phyloP scores from a whole-genome alignment of 169 alveolate species.

The Eimeria brunetti region DNA sequence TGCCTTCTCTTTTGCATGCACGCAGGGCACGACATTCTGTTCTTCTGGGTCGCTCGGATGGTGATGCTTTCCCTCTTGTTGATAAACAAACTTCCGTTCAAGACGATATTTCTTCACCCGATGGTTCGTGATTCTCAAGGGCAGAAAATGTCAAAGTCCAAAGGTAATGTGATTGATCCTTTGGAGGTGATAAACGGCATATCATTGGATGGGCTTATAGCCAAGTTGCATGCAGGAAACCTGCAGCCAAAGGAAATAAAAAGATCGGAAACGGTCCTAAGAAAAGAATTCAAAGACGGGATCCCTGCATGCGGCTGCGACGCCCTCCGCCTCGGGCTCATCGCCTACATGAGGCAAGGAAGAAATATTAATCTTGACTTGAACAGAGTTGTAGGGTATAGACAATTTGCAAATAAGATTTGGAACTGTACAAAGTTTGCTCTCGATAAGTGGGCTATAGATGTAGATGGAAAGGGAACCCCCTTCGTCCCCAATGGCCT shows the following conservation, averaged over 20 bases:
- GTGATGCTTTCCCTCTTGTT: conserved; percentile 98
- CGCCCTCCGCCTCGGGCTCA: conserved; percentile 98
- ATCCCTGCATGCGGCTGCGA: conserved; percentile 99
- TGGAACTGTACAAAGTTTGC: conserved; percentile 98
- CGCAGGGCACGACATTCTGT: conserved; percentile 99
- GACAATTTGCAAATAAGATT: conserved; percentile 98
- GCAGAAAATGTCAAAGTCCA: conserved; percentile 98
- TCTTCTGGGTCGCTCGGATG: conserved; percentile 99
- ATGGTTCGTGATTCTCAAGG: conserved; percentile 99
- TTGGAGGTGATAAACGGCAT: conserved; percentile 98
- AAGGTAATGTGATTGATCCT: conserved; percentile 99
- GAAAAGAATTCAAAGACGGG: conserved; percentile 99
- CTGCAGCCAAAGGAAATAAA: conserved; percentile 90
- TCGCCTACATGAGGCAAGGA: conserved; percentile 95
- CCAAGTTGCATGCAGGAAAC: conserved; percentile 95
- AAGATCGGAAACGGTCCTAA: conserved; percentile 93
- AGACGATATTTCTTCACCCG: conserved; percentile 98
- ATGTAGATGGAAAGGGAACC: not conserved
- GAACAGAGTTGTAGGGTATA: conserved; percentile 97
- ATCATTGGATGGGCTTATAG: conserved; percentile 92
- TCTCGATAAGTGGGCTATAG: conserved; percentile 57
- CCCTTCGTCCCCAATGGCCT: conserved; percentile 33
- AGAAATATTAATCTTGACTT: conserved; percentile 98
- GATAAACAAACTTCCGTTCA: conserved; percentile 97
- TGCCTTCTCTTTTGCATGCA: not conserved